Evolutionary conservation across 148 eudicot species (phyloP).

Genomic region (Rhododendron molle): DNA sequence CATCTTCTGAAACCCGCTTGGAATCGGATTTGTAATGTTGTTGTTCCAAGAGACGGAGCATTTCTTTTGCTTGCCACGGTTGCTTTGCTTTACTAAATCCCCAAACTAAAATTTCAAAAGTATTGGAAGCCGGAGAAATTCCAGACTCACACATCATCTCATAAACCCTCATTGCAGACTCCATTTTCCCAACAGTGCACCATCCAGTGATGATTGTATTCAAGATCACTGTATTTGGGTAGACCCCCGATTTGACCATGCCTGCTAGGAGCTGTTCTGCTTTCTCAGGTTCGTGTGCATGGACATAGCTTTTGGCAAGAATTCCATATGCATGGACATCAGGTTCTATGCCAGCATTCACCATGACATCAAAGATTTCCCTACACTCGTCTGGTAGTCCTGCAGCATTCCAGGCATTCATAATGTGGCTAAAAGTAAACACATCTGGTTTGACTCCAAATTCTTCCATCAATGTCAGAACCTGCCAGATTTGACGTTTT

Average conservation of each 20-base stretch:
- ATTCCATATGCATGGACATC: constrained; percentile 44
- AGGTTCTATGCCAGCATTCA: constrained; percentile 56
- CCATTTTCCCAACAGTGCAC: neutral
- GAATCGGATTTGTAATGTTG: neutral
- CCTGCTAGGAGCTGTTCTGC: constrained; percentile 58
- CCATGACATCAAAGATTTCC: neutral
- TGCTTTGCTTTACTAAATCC: neutral
- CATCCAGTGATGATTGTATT: neutral
- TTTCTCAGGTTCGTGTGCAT: constrained; percentile 55
- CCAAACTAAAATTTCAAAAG: neutral
- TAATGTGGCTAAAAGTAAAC: neutral
- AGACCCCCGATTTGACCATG: neutral
- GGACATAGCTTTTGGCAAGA: constrained; percentile 74
- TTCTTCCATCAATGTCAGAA: neutral
- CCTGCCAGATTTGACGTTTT: neutral
- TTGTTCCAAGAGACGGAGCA: neutral
- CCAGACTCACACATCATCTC: neutral
- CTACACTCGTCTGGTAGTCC: neutral
- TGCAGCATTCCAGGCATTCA: neutral
- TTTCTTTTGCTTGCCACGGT: neutral
- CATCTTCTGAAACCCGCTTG: neutral
- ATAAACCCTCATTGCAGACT: neutral
- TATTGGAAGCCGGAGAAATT: neutral
- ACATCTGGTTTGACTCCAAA: neutral
- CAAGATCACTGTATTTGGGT: neutral